Percentiles rank a stretch among this genome's conserved stretches.
Evolutionary conservation across 768 basidiomycete species (phyloP).

Genomic region (Psilocybe tampanensis): DNA sequence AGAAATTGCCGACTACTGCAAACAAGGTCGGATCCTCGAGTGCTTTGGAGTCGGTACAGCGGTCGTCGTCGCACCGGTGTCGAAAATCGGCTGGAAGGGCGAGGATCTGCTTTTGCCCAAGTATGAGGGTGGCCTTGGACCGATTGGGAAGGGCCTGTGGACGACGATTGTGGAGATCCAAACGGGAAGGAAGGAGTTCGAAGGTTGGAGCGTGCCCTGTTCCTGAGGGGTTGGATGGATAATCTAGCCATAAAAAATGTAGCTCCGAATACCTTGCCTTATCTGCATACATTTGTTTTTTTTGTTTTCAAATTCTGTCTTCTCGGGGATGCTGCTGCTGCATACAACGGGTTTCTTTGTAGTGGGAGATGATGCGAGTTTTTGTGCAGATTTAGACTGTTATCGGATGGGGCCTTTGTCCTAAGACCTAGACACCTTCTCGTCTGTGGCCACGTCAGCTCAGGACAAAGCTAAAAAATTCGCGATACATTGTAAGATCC

Average conservation of each 20-base stretch:
- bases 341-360: too few relatives aligned
- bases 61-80: slow-evolving; percentile 65
- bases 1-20: slow-evolving; percentile 49
- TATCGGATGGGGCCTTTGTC: too few relatives aligned
- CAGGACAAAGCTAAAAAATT: too few relatives aligned
- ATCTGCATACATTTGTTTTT: background rate
- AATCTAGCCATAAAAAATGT: background rate
- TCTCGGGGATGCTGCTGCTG: too few relatives aligned
- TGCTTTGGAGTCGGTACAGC: slow-evolving; percentile 82
- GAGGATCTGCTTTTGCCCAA: slow-evolving; percentile 52
- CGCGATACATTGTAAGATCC: too few relatives aligned
- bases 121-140: slow-evolving; percentile 46
- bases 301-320: too few relatives aligned
- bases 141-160: slow-evolving; percentile 66
- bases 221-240: slow-evolving; percentile 5
- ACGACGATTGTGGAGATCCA: slow-evolving; percentile 71
- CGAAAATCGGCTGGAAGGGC: slow-evolving; percentile 55
- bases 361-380: too few relatives aligned
- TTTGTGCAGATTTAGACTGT: too few relatives aligned
- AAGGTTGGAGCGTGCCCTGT: slow-evolving; percentile 60
- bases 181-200: slow-evolving; percentile 62
- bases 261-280: background rate
- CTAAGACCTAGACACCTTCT: too few relatives aligned
- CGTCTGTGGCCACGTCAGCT: too few relatives aligned
- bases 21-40: slow-evolving; percentile 65